phyloP scores from a whole-genome alignment of 1,284 basidiomycete species.

The Austroboletus niveus region DNA sequence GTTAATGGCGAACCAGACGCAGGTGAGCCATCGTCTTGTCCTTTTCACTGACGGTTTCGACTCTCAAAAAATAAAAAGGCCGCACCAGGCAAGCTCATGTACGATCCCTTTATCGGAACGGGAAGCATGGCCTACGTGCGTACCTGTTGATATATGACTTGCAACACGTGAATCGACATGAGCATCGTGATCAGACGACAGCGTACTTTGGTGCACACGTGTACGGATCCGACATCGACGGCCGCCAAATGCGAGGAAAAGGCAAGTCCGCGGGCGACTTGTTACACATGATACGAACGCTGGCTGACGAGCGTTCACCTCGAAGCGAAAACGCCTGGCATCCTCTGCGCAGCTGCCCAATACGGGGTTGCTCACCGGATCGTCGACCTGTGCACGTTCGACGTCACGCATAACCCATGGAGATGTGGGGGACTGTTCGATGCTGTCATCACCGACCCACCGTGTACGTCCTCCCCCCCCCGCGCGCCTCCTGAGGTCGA shows the following conservation, averaged over 20 bases:
- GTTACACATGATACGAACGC: not conserved
- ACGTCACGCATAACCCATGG: conserved; percentile 89
- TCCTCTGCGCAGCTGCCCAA: conserved; percentile 79
- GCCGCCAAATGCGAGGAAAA: conserved; percentile 95
- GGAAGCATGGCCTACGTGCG: conserved; percentile 91
- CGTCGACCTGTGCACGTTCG: conserved; percentile 86
- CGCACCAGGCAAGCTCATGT: conserved; percentile 84
- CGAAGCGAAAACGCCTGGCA: conserved; percentile 59
- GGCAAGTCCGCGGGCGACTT: conserved; percentile 28
- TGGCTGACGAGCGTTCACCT: conserved; percentile 1
- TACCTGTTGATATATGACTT: conserved; percentile 3
- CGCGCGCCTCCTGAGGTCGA: too few relatives aligned
- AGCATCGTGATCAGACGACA: conserved; percentile 50
- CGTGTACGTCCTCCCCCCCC: conserved; percentile 57
- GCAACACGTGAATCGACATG: not conserved
- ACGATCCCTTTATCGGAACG: conserved; percentile 97
- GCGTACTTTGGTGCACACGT: conserved; percentile 88
- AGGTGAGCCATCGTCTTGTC: conserved; percentile 49
- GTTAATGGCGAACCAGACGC: conserved; percentile 93
- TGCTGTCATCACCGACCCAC: conserved; percentile 92
- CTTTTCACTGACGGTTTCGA: not conserved
- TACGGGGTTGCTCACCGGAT: conserved; percentile 80
- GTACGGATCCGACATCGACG: conserved; percentile 96
- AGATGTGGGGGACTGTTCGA: conserved; percentile 88
- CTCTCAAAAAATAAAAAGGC: conserved; percentile 50